Percentiles rank a stretch among this genome's conserved stretches.
These are phyloP conservation scores for Euphorbia pulcherrima DNA, from an alignment of 345 rosid species.

Conservation along the genomic window DNA sequence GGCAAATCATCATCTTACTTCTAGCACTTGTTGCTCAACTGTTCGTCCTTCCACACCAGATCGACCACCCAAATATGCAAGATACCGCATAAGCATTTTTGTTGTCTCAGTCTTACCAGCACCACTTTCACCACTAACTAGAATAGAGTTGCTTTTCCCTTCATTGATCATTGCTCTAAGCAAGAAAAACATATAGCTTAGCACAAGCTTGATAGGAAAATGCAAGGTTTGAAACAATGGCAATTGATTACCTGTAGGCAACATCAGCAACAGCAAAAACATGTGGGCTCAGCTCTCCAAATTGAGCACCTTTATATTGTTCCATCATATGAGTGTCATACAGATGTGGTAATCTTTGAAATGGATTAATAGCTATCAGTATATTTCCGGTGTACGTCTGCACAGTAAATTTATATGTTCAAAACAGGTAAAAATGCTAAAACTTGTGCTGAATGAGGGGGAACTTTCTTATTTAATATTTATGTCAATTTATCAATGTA, in stretches of 20 bases:
- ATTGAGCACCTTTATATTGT: slow-evolving; percentile 94
- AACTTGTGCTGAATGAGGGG: neutral
- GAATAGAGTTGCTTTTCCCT: slow-evolving; percentile 98
- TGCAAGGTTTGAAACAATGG: slow-evolving; percentile 12
- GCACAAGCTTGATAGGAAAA: slow-evolving; percentile 17
- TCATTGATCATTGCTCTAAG: slow-evolving; percentile 94
- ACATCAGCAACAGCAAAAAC: slow-evolving; percentile 99
- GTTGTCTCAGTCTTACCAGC: slow-evolving; percentile 99
- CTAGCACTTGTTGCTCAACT: slow-evolving; percentile 98
- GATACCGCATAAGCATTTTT: slow-evolving; percentile 99
- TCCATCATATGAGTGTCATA: slow-evolving; percentile 99
- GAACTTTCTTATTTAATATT: slow-evolving; percentile 16
- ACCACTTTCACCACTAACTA: slow-evolving; percentile 99
- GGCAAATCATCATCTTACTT: slow-evolving; percentile 48
- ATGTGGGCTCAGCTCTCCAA: slow-evolving; percentile 98
- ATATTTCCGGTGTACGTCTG: slow-evolving; percentile 99
- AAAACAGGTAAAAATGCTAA: slow-evolving; percentile 16
- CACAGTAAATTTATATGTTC: slow-evolving; percentile 14
- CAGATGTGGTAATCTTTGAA: slow-evolving; percentile 96
- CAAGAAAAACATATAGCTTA: slow-evolving; percentile 29
- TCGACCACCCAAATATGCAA: slow-evolving; percentile 97
- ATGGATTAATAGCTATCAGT: slow-evolving; percentile 95
- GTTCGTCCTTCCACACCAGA: slow-evolving; percentile 99
- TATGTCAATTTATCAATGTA: slow-evolving; percentile 10
- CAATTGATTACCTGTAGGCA: slow-evolving; percentile 71